Percentiles rank a stretch among this genome's conserved stretches.
Conservation (phyloP, 192 early-diverging fungal genomes). For the Haplosporangium gracile region DNA sequence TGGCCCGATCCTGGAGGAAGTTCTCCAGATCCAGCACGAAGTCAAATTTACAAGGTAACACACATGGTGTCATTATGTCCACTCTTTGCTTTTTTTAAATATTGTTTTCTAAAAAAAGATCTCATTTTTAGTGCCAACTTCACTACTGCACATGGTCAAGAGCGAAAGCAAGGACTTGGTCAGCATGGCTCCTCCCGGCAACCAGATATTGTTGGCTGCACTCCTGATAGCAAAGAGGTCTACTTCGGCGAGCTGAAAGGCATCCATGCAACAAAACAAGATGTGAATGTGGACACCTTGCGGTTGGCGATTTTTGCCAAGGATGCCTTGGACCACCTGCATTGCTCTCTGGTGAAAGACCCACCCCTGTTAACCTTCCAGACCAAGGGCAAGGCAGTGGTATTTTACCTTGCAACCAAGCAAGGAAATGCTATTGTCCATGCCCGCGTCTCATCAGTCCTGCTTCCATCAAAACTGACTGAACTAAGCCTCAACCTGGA, state of each 20-base stretch:
- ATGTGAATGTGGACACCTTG: constrained; percentile 8
- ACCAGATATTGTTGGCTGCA: constrained; percentile 15
- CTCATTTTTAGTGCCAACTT: constrained; percentile 13
- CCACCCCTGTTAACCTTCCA: constrained; percentile 18
- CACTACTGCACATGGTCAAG: background rate
- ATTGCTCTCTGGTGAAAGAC: background rate
- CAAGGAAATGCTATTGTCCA: constrained; percentile 14
- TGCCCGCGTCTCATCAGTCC: background rate
- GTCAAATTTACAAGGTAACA: constrained; percentile 20
- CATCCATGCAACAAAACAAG: background rate
- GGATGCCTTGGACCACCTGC: constrained; percentile 17
- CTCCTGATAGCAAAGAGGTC: background rate
- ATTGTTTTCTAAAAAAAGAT: background rate
- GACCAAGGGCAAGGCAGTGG: constrained; percentile 3
- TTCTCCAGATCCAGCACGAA: constrained; percentile 22
- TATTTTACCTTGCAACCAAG: constrained; percentile 5
- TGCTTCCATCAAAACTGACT: constrained; percentile 5
- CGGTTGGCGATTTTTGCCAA: constrained; percentile 15
- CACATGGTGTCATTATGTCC: background rate
- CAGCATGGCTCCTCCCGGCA: background rate
- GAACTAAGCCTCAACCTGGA: constrained; percentile 5
- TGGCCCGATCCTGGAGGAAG: constrained; percentile 12
- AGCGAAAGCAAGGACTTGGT: constrained; percentile 9
- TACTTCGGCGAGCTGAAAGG: constrained; percentile 20
- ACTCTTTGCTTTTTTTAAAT: background rate